These are phyloP conservation scores for Colletotrichum sp. DNA, from an alignment of 2,329 filamentous ascomycete species.

Conservation along the genomic window DNA sequence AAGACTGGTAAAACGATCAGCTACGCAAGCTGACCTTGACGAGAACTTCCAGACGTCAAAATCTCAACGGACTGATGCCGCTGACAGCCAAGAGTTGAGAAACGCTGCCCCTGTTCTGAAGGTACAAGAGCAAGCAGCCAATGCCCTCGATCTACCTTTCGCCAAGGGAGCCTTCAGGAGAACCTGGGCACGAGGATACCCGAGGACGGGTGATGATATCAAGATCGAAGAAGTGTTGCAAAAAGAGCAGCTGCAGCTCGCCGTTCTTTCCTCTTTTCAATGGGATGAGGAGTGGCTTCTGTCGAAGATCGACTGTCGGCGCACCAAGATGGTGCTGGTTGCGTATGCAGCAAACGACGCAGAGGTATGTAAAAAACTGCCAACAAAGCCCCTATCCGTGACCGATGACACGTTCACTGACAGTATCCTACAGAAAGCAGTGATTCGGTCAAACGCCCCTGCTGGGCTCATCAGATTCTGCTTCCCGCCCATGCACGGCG, in stretches of 20 bases:
- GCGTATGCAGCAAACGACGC: slow-evolving; percentile 58
- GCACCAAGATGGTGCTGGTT: slow-evolving; percentile 67
- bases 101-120: not conserved
- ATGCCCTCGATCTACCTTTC: slow-evolving; percentile 40
- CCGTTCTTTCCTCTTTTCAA: slow-evolving; percentile 85
- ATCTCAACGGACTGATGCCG: slow-evolving; percentile 1
- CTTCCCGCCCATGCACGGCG: slow-evolving; percentile 82
- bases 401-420: not conserved
- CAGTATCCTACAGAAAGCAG: slow-evolving; percentile 43
- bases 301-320: slow-evolving; percentile 67
- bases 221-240: slow-evolving; percentile 88
- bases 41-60: slow-evolving; percentile 23
- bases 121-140: not conserved
- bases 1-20: slow-evolving; percentile 63
- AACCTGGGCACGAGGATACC: slow-evolving; percentile 74
- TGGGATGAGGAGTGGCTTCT: slow-evolving; percentile 85
- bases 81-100: not conserved
- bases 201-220: slow-evolving; percentile 72
- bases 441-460: slow-evolving; percentile 55
- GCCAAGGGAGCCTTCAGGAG: slow-evolving; percentile 75
- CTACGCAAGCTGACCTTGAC: slow-evolving; percentile 10
- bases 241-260: slow-evolving; percentile 72
- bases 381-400: not conserved
- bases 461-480: slow-evolving; percentile 68
- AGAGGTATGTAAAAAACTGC: slow-evolving; percentile 47